Conservation (phyloP, 768 basidiomycete species). For the Astraeus odoratus region DNA sequence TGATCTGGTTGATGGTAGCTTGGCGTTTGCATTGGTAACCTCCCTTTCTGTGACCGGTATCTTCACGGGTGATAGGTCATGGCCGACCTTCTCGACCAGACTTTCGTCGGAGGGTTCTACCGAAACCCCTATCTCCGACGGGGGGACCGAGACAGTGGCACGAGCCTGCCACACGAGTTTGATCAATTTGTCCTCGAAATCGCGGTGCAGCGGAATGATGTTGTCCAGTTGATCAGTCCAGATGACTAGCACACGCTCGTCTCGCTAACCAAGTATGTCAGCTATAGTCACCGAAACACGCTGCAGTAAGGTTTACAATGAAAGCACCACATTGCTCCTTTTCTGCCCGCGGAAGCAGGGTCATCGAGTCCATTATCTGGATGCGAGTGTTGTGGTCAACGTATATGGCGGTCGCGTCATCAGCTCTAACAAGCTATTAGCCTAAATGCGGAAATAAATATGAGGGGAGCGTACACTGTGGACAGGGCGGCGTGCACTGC, state of each 20-base stretch:
- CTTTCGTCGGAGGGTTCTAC: conserved; percentile 47
- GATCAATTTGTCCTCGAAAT: conserved; percentile 75
- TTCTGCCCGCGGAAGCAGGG: conserved; percentile 64
- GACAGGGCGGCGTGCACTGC: conserved; percentile 74
- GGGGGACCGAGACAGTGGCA: conserved; percentile 27
- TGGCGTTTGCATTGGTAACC: background rate
- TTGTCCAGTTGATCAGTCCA: conserved; percentile 82
- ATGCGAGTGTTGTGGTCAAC: conserved; percentile 80
- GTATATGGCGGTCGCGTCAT: conserved; percentile 55
- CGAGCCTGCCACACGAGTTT: conserved; percentile 69
- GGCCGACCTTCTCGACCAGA: conserved; percentile 43
- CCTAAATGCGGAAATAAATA: background rate
- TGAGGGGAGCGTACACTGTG: conserved; percentile 46
- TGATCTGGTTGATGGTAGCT: background rate
- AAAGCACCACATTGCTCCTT: conserved; percentile 92
- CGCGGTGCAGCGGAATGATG: conserved; percentile 66
- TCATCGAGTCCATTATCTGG: conserved; percentile 72
- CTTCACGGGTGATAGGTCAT: conserved; percentile 14
- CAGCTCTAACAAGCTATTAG: conserved; percentile 34
- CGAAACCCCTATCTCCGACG: conserved; percentile 37
- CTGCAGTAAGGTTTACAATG: conserved; percentile 43
- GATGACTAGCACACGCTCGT: conserved; percentile 74
- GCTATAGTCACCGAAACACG: background rate
- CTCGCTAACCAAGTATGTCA: conserved; percentile 42
- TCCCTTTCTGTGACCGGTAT: conserved; percentile 6